Conservation (phyloP, 179 eudicot genomes). For the Spergularia azorica region DNA sequence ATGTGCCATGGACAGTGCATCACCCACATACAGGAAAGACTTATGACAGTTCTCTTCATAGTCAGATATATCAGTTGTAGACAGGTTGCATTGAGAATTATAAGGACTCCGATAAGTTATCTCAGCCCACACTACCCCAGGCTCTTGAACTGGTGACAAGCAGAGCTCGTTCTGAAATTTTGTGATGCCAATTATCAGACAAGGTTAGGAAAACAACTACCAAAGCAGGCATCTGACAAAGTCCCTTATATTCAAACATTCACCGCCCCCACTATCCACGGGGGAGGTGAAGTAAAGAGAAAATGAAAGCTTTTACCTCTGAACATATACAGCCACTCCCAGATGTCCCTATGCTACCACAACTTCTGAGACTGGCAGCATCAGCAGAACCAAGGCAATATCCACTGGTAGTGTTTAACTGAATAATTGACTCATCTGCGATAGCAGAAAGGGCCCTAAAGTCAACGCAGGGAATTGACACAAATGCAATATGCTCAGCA, state of each 20-base stretch:
- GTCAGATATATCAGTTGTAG: conserved; percentile 32
- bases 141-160: conserved; percentile 59
- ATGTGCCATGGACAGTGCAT: conserved; percentile 61
- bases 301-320: conserved; percentile 45
- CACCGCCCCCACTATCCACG: neutral
- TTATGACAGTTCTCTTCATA: conserved; percentile 52
- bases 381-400: conserved; percentile 69
- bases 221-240: neutral
- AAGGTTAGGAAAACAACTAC: neutral
- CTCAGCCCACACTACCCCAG: conserved; percentile 81
- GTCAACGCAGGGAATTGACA: conserved; percentile 51
- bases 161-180: conserved; percentile 63
- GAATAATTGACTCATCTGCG: conserved; percentile 29
- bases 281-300: neutral
- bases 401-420: conserved; percentile 29
- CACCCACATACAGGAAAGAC: conserved; percentile 72
- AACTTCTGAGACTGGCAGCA: conserved; percentile 60
- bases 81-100: conserved; percentile 42
- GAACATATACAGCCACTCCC: conserved; percentile 61
- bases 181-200: conserved; percentile 8
- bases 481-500: conserved; percentile 56
- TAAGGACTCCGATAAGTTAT: conserved; percentile 60
- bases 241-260: neutral
- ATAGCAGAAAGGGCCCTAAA: conserved; percentile 35
- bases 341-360: conserved; percentile 48